phyloP scores from a whole-genome alignment of 2,329 filamentous ascomycete species.

The Exophiala dermatitidis region DNA sequence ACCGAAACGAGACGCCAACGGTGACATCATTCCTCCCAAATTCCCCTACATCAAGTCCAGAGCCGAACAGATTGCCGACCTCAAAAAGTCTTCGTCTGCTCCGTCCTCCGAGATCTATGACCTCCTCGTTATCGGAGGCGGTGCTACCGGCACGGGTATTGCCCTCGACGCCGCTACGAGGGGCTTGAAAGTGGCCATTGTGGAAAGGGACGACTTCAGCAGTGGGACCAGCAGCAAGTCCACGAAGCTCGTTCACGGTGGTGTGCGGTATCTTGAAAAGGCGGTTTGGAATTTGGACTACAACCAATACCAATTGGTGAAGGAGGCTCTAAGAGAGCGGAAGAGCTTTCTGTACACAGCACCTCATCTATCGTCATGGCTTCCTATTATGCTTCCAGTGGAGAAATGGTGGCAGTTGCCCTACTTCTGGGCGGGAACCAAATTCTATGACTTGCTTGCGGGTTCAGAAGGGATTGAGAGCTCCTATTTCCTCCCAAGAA shows the following conservation, averaged over 20 bases:
- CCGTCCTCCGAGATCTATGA: conserved; percentile 58
- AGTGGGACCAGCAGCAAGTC: conserved; percentile 78
- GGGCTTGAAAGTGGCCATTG: conserved; percentile 69
- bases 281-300: conserved; percentile 80
- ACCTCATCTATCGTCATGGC: conserved; percentile 70
- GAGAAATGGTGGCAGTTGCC: conserved; percentile 82
- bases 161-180: conserved; percentile 73
- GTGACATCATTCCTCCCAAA: conserved; percentile 48
- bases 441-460: conserved; percentile 78
- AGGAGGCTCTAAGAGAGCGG: conserved; percentile 72
- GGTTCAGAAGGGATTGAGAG: conserved; percentile 81
- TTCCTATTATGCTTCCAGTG: conserved; percentile 75
- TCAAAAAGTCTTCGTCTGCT: conserved; percentile 50
- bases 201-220: conserved; percentile 79
- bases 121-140: conserved; percentile 68
- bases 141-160: conserved; percentile 74
- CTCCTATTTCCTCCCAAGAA: conserved; percentile 79
- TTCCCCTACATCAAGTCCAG: conserved; percentile 47
- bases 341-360: conserved; percentile 77
- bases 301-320: conserved; percentile 68
- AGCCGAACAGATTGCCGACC: conserved; percentile 46
- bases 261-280: conserved; percentile 78
- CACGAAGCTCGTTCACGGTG: conserved; percentile 78
- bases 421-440: conserved; percentile 64
- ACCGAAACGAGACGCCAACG: conserved; percentile 46